Conservation (phyloP, 345 rosid genomes). For the Moringa oleifera region DNA sequence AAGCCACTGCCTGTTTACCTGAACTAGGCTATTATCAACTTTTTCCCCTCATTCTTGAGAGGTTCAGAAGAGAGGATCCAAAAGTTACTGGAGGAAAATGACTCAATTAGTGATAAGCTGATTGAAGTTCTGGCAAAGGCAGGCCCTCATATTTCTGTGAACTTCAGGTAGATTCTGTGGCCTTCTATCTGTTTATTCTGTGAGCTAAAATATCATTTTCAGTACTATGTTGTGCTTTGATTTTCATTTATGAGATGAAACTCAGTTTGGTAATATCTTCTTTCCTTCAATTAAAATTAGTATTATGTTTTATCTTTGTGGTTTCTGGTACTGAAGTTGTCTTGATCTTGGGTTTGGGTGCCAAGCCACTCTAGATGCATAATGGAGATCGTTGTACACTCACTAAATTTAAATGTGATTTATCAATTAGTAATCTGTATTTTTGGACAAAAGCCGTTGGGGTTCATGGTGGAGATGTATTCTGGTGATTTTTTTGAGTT, state of each 20-base stretch:
- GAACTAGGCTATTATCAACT: slow-evolving; percentile 53
- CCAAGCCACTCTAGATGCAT: background rate
- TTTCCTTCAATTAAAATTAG: too few species aligned
- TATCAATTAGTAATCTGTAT: background rate
- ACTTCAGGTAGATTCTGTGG: slow-evolving; percentile 47
- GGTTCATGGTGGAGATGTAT: background rate
- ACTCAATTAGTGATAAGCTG: slow-evolving; percentile 37
- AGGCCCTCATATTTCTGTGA: slow-evolving; percentile 53
- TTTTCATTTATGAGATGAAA: too few species aligned
- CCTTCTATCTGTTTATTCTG: slow-evolving; percentile 4
- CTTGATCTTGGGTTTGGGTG: background rate
- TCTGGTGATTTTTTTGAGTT: background rate
- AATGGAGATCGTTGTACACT: background rate
- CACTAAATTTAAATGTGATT: background rate
- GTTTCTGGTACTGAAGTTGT: background rate
- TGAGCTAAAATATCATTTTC: too few species aligned
- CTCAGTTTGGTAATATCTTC: too few species aligned
- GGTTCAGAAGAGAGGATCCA: slow-evolving; percentile 60
- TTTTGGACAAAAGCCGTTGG: background rate
- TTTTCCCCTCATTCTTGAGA: slow-evolving; percentile 67
- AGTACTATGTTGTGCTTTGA: too few species aligned
- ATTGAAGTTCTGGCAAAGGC: slow-evolving; percentile 63
- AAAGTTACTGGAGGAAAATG: slow-evolving; percentile 44
- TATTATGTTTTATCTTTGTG: background rate
- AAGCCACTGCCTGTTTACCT: slow-evolving; percentile 2